Conservation (phyloP, 306 rosid species). For the Castanopsis chinensis region DNA sequence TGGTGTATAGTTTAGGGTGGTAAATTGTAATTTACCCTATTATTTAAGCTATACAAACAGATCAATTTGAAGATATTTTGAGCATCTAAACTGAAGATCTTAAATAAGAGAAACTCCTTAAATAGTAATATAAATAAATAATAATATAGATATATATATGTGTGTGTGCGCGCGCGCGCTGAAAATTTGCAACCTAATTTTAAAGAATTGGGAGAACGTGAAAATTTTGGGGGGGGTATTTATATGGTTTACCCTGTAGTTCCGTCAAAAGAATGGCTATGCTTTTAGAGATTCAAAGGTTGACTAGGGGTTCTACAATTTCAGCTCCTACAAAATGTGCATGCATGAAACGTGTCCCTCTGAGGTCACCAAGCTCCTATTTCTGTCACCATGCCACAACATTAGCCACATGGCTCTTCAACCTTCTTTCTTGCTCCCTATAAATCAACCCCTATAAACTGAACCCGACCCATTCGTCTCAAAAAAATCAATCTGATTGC, state of each 20-base stretch:
- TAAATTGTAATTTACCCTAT: too few relatives aligned
- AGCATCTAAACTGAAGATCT: too few relatives aligned
- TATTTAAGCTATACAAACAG: too few relatives aligned
- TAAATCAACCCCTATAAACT: not conserved
- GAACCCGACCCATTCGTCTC: not conserved
- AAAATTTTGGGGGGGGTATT: too few relatives aligned
- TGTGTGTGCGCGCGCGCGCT: too few relatives aligned
- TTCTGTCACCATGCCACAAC: not conserved
- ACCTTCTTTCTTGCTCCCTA: not conserved
- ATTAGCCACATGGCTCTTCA: not conserved
- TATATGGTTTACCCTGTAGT: not conserved
- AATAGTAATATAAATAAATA: too few relatives aligned
- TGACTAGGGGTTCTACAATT: not conserved
- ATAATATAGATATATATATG: too few relatives aligned
- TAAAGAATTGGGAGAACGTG: too few relatives aligned
- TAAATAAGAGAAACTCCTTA: accelerated
- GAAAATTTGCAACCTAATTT: too few relatives aligned
- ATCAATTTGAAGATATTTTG: too few relatives aligned
- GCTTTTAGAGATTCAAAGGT: not conserved
- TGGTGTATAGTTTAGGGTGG: too few relatives aligned
- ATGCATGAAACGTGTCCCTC: not conserved
- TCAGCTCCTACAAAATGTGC: not conserved
- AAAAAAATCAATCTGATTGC: not conserved
- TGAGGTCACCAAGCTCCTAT: not conserved
- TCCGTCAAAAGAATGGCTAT: not conserved